phyloP scores from a whole-genome alignment of 495 filamentous ascomycete genomes.

The Ramalina peruviana region DNA sequence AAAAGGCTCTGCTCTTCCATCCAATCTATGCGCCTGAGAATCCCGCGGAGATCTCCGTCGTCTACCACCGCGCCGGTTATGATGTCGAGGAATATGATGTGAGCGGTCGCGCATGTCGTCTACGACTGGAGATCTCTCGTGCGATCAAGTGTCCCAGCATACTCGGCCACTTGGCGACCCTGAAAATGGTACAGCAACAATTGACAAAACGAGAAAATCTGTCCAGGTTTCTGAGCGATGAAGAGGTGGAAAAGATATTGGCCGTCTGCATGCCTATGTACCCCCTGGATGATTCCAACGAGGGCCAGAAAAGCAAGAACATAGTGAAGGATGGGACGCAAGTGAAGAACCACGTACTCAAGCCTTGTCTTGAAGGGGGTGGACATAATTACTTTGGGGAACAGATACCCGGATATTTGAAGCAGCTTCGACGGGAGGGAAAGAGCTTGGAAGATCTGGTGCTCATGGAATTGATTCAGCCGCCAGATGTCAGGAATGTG shows the following conservation, averaged over 20 bases:
- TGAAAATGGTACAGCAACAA: slow-evolving; percentile 81
- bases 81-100: slow-evolving; percentile 54
- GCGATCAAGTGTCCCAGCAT: slow-evolving; percentile 82
- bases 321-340: slow-evolving; percentile 46
- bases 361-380: slow-evolving; percentile 79
- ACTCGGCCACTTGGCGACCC: slow-evolving; percentile 67
- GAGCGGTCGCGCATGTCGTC: slow-evolving; percentile 46
- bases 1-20: slow-evolving; percentile 51
- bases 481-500: slow-evolving; percentile 26
- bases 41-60: slow-evolving; percentile 54
- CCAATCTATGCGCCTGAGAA: slow-evolving; percentile 39
- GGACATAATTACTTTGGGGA: slow-evolving; percentile 73
- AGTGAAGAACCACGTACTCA: slow-evolving; percentile 57
- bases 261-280: slow-evolving; percentile 67
- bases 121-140: slow-evolving; percentile 56
- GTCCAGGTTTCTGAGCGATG: slow-evolving; percentile 41
- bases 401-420: slow-evolving; percentile 57
- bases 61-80: slow-evolving; percentile 80
- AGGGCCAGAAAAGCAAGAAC: slow-evolving; percentile 46
- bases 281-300: slow-evolving; percentile 51
- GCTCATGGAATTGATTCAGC: slow-evolving; percentile 76
- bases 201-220: slow-evolving; percentile 51
- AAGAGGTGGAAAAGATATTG: slow-evolving; percentile 23
- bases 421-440: slow-evolving; percentile 30
- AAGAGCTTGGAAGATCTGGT: slow-evolving; percentile 60